Evolutionary conservation across 2,329 filamentous ascomycete species (phyloP).

Genomic region (Pezicula carpinea): DNA sequence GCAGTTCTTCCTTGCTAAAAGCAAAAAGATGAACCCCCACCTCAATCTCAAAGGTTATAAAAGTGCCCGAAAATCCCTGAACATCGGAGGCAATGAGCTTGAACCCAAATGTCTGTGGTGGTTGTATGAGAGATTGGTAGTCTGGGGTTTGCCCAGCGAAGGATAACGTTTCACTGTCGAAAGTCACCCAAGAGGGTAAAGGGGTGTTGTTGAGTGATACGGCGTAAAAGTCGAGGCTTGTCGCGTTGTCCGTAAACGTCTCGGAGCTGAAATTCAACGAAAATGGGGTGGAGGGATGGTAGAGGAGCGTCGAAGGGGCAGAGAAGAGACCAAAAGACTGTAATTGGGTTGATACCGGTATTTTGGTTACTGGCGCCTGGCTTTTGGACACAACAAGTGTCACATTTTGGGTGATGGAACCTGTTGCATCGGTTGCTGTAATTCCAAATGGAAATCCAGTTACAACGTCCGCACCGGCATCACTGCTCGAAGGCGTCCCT

Average conservation of each 20-base stretch:
- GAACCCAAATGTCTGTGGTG: conserved; percentile 68
- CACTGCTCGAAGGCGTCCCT: conserved; percentile 59
- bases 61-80: conserved; percentile 67
- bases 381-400: conserved; percentile 66
- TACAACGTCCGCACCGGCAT: conserved; percentile 52
- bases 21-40: conserved; percentile 67
- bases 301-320: conserved; percentile 53
- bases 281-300: conserved; percentile 49
- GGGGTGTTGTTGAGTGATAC: conserved; percentile 74
- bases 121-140: conserved; percentile 55
- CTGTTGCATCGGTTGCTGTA: conserved; percentile 63
- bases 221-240: conserved; percentile 67
- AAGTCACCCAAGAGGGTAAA: conserved; percentile 79
- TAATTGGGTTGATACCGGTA: conserved; percentile 56
- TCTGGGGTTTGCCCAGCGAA: conserved; percentile 71
- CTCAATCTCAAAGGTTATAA: conserved; percentile 63
- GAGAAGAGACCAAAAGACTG: conserved; percentile 53
- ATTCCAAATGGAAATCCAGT: conserved; percentile 47
- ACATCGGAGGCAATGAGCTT: conserved; percentile 75
- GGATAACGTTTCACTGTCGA: conserved; percentile 56
- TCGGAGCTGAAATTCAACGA: conserved; percentile 47
- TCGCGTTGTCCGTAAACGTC: conserved; percentile 55
- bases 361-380: conserved; percentile 46
- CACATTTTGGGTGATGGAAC: conserved; percentile 58
- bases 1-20: conserved; percentile 53